Conservation (phyloP, 768 basidiomycete species). For the Ramaria sp. region DNA sequence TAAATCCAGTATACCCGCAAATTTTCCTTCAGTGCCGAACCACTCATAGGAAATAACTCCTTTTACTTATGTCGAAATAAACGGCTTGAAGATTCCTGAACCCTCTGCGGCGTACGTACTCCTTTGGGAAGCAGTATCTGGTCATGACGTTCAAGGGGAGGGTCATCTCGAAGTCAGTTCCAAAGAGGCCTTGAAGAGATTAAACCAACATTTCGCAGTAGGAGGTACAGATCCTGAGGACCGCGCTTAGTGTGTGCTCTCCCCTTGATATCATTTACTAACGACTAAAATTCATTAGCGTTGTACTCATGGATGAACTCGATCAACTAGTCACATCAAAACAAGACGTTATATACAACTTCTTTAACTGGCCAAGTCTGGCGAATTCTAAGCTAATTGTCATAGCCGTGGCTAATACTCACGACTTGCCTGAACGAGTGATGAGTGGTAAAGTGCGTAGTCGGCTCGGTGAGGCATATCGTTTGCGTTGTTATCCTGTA, state of each 20-base stretch:
- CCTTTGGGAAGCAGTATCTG: conserved; percentile 89
- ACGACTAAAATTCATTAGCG: conserved; percentile 35
- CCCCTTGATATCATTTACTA: conserved; percentile 7
- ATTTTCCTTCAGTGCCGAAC: neutral
- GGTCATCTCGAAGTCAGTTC: conserved; percentile 57
- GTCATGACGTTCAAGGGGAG: conserved; percentile 51
- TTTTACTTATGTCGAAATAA: conserved; percentile 96
- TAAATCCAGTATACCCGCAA: neutral
- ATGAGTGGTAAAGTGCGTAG: conserved; percentile 89
- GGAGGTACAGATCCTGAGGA: conserved; percentile 63
- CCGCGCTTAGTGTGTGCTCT: conserved; percentile 68
- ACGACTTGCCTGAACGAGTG: conserved; percentile 92
- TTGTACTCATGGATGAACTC: conserved; percentile 97
- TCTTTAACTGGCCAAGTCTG: conserved; percentile 98
- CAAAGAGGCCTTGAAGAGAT: conserved; percentile 72
- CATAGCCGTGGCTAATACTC: conserved; percentile 94
- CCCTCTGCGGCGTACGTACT: conserved; percentile 86
- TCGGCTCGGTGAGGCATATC: conserved; percentile 56
- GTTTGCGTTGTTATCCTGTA: neutral
- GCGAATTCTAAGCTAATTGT: conserved; percentile 83
- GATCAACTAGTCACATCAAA: conserved; percentile 94
- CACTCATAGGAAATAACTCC: conserved; percentile 71
- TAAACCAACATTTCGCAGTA: conserved; percentile 68
- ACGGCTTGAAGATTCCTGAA: conserved; percentile 88
- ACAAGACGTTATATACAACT: conserved; percentile 98